These are phyloP conservation scores for Xylaria scruposa DNA, from an alignment of 495 filamentous ascomycete genomes.

Conservation along the genomic window DNA sequence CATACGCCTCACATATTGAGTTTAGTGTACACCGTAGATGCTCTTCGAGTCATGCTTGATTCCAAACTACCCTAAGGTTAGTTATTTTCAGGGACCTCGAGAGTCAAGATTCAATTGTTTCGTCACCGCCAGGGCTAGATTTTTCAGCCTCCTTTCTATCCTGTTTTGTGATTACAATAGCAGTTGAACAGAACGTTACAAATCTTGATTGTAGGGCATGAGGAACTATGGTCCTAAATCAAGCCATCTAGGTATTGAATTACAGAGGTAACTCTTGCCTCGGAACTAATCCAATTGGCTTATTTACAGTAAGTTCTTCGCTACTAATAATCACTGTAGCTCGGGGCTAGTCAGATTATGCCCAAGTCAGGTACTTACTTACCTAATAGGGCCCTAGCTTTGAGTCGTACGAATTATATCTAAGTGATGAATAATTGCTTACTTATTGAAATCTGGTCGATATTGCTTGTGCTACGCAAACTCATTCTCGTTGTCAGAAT, in stretches of 20 bases:
- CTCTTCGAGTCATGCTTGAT: neutral
- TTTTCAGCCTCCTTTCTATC: neutral
- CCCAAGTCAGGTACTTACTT: neutral
- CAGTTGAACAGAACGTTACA: neutral
- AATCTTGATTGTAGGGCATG: neutral
- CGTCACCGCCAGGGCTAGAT: neutral
- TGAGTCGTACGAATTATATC: neutral
- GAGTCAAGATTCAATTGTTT: neutral
- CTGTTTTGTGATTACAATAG: neutral
- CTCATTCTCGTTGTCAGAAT: neutral
- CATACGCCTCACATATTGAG: neutral
- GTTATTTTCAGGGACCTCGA: neutral
- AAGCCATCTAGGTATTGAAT: neutral
- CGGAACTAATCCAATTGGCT: constrained; percentile 22
- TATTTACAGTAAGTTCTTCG: neutral
- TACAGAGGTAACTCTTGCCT: neutral
- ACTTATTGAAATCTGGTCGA: neutral
- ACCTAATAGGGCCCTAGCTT: neutral
- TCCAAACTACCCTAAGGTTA: neutral
- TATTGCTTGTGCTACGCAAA: neutral
- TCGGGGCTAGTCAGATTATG: neutral
- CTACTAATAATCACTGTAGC: neutral
- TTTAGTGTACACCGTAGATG: neutral
- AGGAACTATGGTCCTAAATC: neutral
- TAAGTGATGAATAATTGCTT: constrained; percentile 26